Evolutionary conservation across 208 protist genomes (phyloP).

Genomic region (Leptomonas pyrrhocoris): DNA sequence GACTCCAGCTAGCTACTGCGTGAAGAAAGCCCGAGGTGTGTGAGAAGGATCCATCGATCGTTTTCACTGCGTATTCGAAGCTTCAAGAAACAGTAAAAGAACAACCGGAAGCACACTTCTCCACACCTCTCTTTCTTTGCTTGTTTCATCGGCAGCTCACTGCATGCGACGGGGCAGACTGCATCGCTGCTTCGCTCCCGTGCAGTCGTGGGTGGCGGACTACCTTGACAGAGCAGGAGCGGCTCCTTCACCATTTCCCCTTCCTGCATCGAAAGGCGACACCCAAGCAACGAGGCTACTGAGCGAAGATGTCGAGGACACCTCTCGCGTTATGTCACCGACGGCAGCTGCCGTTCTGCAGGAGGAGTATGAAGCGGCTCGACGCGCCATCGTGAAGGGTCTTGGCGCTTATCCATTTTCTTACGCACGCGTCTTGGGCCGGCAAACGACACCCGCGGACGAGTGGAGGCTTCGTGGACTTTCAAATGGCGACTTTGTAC

Average conservation of each 20-base stretch:
- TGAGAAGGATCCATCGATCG: no score
- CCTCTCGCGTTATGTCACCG: not conserved
- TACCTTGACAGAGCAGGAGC: not conserved
- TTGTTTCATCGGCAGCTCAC: not conserved
- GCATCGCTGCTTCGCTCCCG: not conserved
- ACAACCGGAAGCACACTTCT: no score
- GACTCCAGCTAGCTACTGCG: no score
- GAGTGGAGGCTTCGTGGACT: not conserved
- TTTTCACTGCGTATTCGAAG: no score
- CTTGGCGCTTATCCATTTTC: conserved; percentile 12
- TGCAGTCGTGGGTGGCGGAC: conserved; percentile 1
- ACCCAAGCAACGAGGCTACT: not conserved
- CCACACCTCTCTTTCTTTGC: conserved; percentile 7
- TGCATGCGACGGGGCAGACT: not conserved
- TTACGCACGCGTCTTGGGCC: not conserved
- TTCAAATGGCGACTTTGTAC: not conserved
- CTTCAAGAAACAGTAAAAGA: no score
- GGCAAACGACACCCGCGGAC: not conserved
- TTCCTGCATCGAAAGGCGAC: not conserved
- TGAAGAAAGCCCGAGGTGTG: no score
- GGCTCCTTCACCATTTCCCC: not conserved
- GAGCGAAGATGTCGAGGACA: not conserved
- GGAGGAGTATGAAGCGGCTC: not conserved
- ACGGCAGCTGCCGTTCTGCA: not conserved
- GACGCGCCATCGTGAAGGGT: not conserved